phyloP scores from a whole-genome alignment of 2,329 filamentous ascomycete species.

The Dendrostoma leiphaemia region DNA sequence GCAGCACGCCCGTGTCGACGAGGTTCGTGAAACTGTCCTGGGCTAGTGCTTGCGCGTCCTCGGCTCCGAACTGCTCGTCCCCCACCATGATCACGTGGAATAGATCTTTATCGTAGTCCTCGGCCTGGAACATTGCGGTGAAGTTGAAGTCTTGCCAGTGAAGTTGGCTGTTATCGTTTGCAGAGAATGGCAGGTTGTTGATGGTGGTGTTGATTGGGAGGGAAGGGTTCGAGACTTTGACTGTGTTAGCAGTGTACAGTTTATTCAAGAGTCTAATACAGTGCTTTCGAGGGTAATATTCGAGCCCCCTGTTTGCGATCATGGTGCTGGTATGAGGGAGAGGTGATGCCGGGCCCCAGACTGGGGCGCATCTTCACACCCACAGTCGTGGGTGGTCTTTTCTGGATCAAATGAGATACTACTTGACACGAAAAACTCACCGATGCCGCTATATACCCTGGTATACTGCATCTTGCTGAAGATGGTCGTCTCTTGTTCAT shows the following conservation, averaged over 20 bases:
- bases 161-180: conserved; percentile 26
- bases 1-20: conserved; percentile 19
- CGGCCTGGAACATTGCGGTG: conserved; percentile 28
- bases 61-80: conserved; percentile 17
- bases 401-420: no score
- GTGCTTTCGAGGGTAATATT: no score
- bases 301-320: no score
- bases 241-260: no score
- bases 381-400: no score
- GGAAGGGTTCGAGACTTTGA: conserved; percentile 29
- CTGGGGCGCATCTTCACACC: no score
- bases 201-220: conserved; percentile 26
- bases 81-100: conserved; percentile 29
- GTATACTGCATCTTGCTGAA: conserved; percentile 32
- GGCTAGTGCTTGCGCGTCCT: conserved; percentile 25
- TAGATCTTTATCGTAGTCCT: conserved; percentile 22
- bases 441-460: conserved; percentile 31
- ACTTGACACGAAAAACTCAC: no score
- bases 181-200: conserved; percentile 28
- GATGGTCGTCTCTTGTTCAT: conserved; percentile 27
- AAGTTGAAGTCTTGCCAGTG: conserved; percentile 26
- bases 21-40: conserved; percentile 25
- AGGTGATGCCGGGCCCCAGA: no score
- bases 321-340: no score
- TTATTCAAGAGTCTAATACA: no score